These are phyloP conservation scores for Skeletonema grethae DNA, from an alignment of 108 stramenopile species.

Conservation along the genomic window DNA sequence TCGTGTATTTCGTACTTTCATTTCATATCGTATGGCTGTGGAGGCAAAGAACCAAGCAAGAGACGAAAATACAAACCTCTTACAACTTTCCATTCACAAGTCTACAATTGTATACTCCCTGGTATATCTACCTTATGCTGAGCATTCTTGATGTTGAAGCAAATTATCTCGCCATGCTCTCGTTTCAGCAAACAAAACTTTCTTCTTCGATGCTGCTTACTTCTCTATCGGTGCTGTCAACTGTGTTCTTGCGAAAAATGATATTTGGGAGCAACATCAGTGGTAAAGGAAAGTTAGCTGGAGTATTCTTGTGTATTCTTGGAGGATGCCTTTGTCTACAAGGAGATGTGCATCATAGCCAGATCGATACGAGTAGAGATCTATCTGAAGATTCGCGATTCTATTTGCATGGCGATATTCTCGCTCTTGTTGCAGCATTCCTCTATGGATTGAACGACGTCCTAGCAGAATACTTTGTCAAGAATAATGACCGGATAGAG, in stretches of 20 bases:
- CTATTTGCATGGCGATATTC: slow-evolving; percentile 51
- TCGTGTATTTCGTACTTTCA: slow-evolving; percentile 59
- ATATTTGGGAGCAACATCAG: slow-evolving; percentile 20
- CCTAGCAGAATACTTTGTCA: slow-evolving; percentile 64
- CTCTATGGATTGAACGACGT: slow-evolving; percentile 70
- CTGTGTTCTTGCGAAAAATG: slow-evolving; percentile 25
- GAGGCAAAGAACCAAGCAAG: slow-evolving; percentile 19
- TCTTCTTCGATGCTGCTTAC: slow-evolving; percentile 55
- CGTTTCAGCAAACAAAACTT: slow-evolving; percentile 81
- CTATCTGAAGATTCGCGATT: neutral
- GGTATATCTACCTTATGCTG: slow-evolving; percentile 60
- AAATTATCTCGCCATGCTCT: slow-evolving; percentile 84
- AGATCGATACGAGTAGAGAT: neutral
- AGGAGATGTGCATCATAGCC: slow-evolving; percentile 17
- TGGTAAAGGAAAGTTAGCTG: slow-evolving; percentile 19
- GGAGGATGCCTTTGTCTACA: slow-evolving; percentile 38
- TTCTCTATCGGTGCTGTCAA: slow-evolving; percentile 37
- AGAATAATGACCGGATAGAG: slow-evolving; percentile 64
- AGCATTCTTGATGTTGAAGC: slow-evolving; percentile 92
- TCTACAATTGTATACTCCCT: slow-evolving; percentile 49
- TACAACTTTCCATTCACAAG: slow-evolving; percentile 31
- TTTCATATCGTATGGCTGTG: slow-evolving; percentile 38
- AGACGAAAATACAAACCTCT: slow-evolving; percentile 2
- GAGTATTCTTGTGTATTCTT: slow-evolving; percentile 34
- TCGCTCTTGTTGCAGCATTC: slow-evolving; percentile 63